Conservation (phyloP, 495 filamentous ascomycete genomes). For the Saxophila tyrrhenica region DNA sequence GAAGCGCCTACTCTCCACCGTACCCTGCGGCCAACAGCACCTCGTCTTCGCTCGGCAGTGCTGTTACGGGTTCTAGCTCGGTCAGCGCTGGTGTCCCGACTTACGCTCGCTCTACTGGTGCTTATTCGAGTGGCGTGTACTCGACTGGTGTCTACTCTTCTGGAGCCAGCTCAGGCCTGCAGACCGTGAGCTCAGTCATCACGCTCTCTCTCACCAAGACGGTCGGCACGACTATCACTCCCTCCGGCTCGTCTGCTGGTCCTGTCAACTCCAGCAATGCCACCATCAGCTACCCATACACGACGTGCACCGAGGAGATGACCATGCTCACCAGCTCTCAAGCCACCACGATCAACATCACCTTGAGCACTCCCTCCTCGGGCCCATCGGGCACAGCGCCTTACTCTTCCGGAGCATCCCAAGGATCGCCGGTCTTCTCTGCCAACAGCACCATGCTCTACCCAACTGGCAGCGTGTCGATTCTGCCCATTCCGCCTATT, state of each 20-base stretch:
- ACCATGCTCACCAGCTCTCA: background rate
- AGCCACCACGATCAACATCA: background rate
- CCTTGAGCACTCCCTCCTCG: background rate
- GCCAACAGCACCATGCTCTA: background rate
- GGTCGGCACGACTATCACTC: background rate
- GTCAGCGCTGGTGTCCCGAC: background rate
- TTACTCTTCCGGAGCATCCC: background rate
- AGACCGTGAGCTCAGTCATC: background rate
- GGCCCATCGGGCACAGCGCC: background rate
- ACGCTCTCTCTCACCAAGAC: background rate
- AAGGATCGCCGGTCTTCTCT: background rate
- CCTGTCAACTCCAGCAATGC: background rate
- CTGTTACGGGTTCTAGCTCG: background rate
- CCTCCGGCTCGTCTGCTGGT: background rate
- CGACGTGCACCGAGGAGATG: background rate
- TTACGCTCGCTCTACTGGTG: background rate
- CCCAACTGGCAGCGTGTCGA: background rate
- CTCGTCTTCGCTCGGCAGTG: background rate
- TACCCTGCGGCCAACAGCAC: background rate
- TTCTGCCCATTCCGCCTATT: too few relatives aligned
- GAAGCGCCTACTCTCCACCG: background rate
- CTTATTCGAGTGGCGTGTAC: too few relatives aligned
- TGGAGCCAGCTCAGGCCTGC: background rate
- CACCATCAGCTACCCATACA: background rate
- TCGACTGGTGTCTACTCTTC: background rate